Evolutionary conservation across 108 stramenopile species (phyloP).

Genomic region (Pseudonitzschia multiseries): DNA sequence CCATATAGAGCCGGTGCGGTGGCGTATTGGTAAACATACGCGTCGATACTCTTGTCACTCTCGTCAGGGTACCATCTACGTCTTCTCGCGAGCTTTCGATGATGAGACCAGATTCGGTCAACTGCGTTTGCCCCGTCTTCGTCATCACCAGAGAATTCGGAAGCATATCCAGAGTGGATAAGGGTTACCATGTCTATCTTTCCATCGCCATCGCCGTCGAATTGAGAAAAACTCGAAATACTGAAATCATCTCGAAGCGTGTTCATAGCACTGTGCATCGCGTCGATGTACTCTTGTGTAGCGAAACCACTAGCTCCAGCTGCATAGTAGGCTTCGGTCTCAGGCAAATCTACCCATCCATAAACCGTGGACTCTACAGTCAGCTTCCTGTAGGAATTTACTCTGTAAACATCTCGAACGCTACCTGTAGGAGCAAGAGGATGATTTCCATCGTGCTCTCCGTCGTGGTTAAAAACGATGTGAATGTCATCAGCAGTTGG

Average conservation of each 20-base stretch:
- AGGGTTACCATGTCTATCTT: slow-evolving; percentile 60
- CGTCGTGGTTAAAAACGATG: slow-evolving; percentile 23
- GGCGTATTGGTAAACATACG: slow-evolving; percentile 24
- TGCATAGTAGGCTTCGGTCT: slow-evolving; percentile 37
- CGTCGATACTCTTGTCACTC: not conserved
- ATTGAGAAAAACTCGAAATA: slow-evolving; percentile 17
- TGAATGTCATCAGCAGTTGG: slow-evolving; percentile 23
- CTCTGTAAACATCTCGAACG: slow-evolving; percentile 25
- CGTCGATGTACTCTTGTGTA: slow-evolving; percentile 18
- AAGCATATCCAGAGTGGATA: slow-evolving; percentile 74
- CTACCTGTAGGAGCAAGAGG: slow-evolving; percentile 28
- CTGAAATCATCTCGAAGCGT: slow-evolving; percentile 17
- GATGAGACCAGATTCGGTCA: slow-evolving; percentile 45
- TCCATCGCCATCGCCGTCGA: slow-evolving; percentile 44
- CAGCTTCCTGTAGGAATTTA: slow-evolving; percentile 28
- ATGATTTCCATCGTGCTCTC: slow-evolving; percentile 1
- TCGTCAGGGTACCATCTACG: slow-evolving; percentile 1
- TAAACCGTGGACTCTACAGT: slow-evolving; percentile 20
- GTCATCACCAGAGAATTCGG: slow-evolving; percentile 56
- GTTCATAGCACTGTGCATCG: slow-evolving; percentile 20
- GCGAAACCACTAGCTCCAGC: slow-evolving; percentile 24
- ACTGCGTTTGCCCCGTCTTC: slow-evolving; percentile 4
- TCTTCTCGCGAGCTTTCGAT: slow-evolving; percentile 20
- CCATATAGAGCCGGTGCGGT: slow-evolving; percentile 32
- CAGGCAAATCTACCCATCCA: slow-evolving; percentile 29